These are phyloP conservation scores for Cercospora janseana DNA, from an alignment of 2,329 filamentous ascomycete species.

Conservation along the genomic window DNA sequence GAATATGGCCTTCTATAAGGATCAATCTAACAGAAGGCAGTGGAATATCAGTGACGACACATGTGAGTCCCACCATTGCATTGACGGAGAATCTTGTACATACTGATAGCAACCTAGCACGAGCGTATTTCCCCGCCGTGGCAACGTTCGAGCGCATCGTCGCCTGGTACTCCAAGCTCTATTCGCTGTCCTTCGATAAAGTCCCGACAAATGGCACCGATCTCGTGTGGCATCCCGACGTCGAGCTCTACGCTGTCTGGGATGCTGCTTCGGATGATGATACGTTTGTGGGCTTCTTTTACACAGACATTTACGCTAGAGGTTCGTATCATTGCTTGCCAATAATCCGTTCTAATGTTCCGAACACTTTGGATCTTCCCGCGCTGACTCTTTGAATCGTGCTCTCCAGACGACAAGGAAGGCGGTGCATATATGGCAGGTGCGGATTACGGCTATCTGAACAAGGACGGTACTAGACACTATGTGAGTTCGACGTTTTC, in stretches of 20 bases:
- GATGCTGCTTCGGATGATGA: conserved; percentile 10
- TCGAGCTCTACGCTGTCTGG: conserved; percentile 14
- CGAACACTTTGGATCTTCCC: neutral
- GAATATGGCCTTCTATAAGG: no score
- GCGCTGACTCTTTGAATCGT: conserved; percentile 1
- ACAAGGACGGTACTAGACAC: conserved; percentile 3
- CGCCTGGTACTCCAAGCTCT: conserved; percentile 11
- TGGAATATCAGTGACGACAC: no score
- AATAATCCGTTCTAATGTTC: neutral
- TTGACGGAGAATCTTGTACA: no score
- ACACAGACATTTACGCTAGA: no score
- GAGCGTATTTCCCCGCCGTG: no score
- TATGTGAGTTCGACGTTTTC: no score
- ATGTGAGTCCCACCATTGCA: no score
- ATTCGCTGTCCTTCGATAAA: conserved; percentile 4
- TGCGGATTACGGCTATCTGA: neutral
- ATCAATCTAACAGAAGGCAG: no score
- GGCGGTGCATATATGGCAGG: neutral
- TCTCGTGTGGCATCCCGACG: conserved; percentile 11
- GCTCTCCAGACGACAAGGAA: conserved; percentile 1
- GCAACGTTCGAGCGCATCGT: conserved; percentile 6
- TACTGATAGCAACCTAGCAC: no score
- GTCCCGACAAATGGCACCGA: conserved; percentile 13
- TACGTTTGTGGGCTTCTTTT: no score
- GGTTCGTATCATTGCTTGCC: conserved; percentile 12